These are phyloP conservation scores for Myochromella boudieri DNA, from an alignment of 768 basidiomycete species.

Conservation along the genomic window DNA sequence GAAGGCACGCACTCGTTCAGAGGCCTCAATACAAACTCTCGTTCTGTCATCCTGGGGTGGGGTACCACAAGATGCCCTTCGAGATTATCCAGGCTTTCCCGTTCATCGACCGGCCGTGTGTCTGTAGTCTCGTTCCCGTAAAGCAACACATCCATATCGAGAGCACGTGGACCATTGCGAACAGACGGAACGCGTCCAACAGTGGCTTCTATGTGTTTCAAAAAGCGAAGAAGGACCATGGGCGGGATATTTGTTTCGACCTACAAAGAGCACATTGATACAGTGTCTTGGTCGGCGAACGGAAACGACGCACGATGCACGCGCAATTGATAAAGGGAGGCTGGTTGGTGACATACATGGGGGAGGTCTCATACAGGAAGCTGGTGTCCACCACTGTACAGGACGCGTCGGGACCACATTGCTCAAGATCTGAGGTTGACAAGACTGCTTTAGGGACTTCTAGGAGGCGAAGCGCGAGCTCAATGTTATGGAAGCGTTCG, in stretches of 20 bases:
- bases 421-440: conserved; percentile 12
- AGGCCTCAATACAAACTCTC: conserved; percentile 92
- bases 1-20: conserved; percentile 73
- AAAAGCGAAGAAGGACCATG: conserved; percentile 48
- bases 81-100: conserved; percentile 47
- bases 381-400: conserved; percentile 70
- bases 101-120: conserved; percentile 42
- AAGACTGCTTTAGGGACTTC: conserved; percentile 45
- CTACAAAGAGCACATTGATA: conserved; percentile 37
- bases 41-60: conserved; percentile 76
- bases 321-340: conserved; percentile 87
- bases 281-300: neutral
- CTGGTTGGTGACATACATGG: conserved; percentile 96
- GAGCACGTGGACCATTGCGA: conserved; percentile 83
- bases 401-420: conserved; percentile 18
- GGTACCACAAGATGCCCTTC: conserved; percentile 79
- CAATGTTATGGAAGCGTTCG: conserved; percentile 82
- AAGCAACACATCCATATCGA: conserved; percentile 87
- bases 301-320: conserved; percentile 65
- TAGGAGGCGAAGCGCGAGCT: conserved; percentile 69
- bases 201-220: conserved; percentile 71
- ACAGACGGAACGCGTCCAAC: conserved; percentile 81
- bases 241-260: conserved; percentile 74
- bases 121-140: conserved; percentile 67
- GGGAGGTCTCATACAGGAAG: conserved; percentile 88